Percentiles rank a stretch among this genome's conserved stretches.
These are phyloP conservation scores for Sporothrix pseudoabietina DNA, from an alignment of 2,329 filamentous ascomycete genomes.

Conservation along the genomic window DNA sequence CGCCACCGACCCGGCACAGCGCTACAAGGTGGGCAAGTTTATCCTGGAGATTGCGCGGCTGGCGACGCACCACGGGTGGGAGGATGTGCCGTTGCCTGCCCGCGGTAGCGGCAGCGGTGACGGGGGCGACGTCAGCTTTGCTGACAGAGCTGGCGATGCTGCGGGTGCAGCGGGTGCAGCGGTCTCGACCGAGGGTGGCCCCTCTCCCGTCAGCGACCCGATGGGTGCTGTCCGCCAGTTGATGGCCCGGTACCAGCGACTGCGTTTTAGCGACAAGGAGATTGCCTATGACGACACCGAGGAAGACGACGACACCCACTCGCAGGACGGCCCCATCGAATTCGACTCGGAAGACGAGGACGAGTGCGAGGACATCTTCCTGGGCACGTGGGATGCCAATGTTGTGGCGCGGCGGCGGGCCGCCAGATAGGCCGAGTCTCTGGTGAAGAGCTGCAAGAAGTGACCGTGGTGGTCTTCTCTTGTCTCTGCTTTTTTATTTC, in stretches of 20 bases:
- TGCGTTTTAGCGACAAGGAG: neutral
- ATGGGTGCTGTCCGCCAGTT: neutral
- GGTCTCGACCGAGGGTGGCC: neutral
- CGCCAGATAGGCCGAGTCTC: conserved; percentile 40
- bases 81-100: conserved; percentile 42
- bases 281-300: conserved; percentile 2
- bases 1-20: conserved; percentile 60
- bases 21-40: conserved; percentile 70
- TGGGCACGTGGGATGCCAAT: conserved; percentile 62
- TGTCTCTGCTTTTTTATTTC: neutral
- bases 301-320: neutral
- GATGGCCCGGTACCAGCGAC: neutral
- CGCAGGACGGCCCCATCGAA: conserved; percentile 40
- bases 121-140: no score
- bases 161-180: no score
- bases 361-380: conserved; percentile 67
- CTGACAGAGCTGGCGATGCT: no score
- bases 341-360: conserved; percentile 68
- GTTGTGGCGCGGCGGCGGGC: conserved; percentile 52
- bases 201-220: neutral
- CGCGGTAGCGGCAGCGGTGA: no score
- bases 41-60: conserved; percentile 65
- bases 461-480: neutral
- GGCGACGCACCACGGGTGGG: conserved; percentile 57
- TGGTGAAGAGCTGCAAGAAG: no score